These are phyloP conservation scores for Suhomyces canberraensis DNA, from an alignment of 805 yeast species.

Conservation along the genomic window DNA sequence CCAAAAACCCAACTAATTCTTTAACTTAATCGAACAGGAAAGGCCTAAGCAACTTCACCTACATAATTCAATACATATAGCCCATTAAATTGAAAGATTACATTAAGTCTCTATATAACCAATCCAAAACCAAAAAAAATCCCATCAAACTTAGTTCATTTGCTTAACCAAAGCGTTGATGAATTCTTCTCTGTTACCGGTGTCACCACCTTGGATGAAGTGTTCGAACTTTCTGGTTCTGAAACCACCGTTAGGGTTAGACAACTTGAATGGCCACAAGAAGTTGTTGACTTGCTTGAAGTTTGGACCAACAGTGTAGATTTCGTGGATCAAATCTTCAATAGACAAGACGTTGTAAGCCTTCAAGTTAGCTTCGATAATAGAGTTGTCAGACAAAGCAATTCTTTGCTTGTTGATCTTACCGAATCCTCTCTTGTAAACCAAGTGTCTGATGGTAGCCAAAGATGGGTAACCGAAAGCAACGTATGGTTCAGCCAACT, in stretches of 20 bases:
- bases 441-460: slow-evolving; percentile 85
- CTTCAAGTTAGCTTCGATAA: slow-evolving; percentile 86
- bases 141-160: slow-evolving; percentile 64
- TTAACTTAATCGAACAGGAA: too few relatives aligned
- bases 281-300: slow-evolving; percentile 98
- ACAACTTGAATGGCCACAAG: slow-evolving; percentile 96
- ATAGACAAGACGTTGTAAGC: slow-evolving; percentile 88
- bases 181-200: slow-evolving; percentile 97
- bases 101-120: slow-evolving; percentile 5
- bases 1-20: too few relatives aligned
- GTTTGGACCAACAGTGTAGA: slow-evolving; percentile 95
- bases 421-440: slow-evolving; percentile 98
- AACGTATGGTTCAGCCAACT: slow-evolving; percentile 93
- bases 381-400: slow-evolving; percentile 80
- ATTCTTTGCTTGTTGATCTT: slow-evolving; percentile 95
- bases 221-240: slow-evolving; percentile 97
- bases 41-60: too few relatives aligned
- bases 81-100: slow-evolving; percentile 8
- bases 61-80: too few relatives aligned
- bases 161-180: slow-evolving; percentile 92
- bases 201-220: slow-evolving; percentile 97
- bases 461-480: slow-evolving; percentile 97
- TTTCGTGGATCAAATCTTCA: slow-evolving; percentile 95
- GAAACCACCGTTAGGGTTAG: slow-evolving; percentile 98
- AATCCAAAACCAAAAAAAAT: slow-evolving; percentile 6